Conservation (phyloP, 148 eudicot genomes). For the Heliamphora exappendiculata region DNA sequence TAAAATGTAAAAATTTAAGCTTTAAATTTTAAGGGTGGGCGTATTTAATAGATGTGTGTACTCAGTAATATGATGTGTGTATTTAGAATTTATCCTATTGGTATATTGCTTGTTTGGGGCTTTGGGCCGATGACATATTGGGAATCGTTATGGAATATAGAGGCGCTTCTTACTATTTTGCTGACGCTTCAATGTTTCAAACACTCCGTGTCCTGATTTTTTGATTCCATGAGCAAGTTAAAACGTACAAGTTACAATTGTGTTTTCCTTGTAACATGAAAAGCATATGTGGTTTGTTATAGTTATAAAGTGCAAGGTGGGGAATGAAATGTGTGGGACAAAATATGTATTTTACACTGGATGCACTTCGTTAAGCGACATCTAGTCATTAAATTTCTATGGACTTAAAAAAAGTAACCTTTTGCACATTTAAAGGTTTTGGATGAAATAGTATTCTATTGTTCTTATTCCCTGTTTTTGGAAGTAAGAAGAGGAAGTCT, state of each 20-base stretch:
- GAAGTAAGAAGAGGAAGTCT: neutral
- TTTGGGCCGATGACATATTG: neutral
- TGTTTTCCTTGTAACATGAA: neutral
- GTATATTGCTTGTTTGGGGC: too few species aligned
- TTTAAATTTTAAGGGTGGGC: too few species aligned
- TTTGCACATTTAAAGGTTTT: neutral
- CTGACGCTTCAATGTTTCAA: neutral
- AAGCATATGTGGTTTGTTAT: neutral
- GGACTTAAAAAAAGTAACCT: neutral
- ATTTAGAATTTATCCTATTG: too few species aligned
- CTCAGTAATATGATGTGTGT: too few species aligned
- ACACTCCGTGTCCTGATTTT: neutral
- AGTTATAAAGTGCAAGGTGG: neutral
- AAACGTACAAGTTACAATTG: neutral
- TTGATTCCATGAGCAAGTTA: neutral
- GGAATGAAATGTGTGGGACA: neutral
- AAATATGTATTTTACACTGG: neutral
- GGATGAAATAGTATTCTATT: neutral
- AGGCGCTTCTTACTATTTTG: neutral
- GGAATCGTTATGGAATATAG: neutral
- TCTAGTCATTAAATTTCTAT: constrained; percentile 1
- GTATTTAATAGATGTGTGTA: too few species aligned
- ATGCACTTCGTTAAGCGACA: neutral
- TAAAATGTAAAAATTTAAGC: too few species aligned
- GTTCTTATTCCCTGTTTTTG: neutral